Percentiles rank a stretch among this genome's conserved stretches.
Evolutionary conservation across 495 filamentous ascomycete genomes (phyloP).

Genomic region (Viridothelium virens): DNA sequence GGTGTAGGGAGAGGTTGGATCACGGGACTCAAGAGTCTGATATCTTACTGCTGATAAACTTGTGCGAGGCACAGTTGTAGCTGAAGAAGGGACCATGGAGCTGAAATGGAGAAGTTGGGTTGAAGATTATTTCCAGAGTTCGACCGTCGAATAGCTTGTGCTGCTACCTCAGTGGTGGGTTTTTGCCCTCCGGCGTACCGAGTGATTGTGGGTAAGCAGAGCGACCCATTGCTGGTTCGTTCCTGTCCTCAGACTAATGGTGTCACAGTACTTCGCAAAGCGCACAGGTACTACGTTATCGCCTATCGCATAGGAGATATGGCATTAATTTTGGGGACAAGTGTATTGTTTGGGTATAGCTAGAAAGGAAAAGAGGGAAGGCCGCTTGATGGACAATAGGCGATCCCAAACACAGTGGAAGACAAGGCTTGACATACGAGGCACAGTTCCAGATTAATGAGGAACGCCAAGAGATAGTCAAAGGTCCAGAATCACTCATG

Average conservation of each 20-base stretch:
- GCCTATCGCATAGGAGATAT: too few relatives aligned
- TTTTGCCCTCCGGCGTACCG: too few relatives aligned
- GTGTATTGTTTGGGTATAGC: slow-evolving; percentile 5
- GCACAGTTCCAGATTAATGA: neutral
- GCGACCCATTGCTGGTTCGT: too few relatives aligned
- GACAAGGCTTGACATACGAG: neutral
- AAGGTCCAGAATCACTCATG: too few relatives aligned
- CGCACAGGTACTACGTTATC: too few relatives aligned
- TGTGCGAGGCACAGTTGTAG: too few relatives aligned
- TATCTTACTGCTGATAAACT: neutral
- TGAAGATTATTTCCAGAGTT: neutral
- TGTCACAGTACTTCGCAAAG: too few relatives aligned
- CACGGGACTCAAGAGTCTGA: neutral
- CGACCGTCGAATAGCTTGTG: too few relatives aligned
- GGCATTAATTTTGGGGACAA: neutral
- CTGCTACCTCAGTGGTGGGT: too few relatives aligned
- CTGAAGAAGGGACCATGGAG: neutral
- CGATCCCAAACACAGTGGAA: too few relatives aligned
- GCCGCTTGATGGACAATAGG: neutral
- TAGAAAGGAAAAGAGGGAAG: neutral
- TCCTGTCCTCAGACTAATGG: too few relatives aligned
- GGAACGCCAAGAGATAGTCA: neutral
- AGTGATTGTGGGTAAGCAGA: too few relatives aligned
- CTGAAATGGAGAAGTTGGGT: neutral
- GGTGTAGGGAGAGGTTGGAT: neutral